Percentiles rank a stretch among this genome's conserved stretches.
phyloP scores from a whole-genome alignment of 1,139 yeast species.

The Kluyveromyces marxianus region DNA sequence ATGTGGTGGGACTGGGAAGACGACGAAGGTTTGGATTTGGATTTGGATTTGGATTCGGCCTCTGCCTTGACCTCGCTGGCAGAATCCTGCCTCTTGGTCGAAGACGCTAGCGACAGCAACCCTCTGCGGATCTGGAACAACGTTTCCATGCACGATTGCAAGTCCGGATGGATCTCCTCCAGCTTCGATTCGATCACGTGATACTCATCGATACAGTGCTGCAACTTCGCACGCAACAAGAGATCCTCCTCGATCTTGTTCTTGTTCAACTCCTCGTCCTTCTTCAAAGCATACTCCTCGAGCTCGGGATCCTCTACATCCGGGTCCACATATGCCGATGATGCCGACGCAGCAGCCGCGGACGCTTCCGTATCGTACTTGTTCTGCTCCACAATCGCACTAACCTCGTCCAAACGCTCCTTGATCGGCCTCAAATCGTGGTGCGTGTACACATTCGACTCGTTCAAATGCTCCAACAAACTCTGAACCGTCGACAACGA shows the following conservation, averaged over 20 bases:
- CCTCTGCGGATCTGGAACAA: slow-evolving; percentile 50
- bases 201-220: slow-evolving; percentile 50
- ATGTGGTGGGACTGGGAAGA: neutral
- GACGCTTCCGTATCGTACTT: slow-evolving; percentile 29
- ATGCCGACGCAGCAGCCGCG: neutral
- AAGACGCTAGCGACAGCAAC: slow-evolving; percentile 42
- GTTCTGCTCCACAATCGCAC: slow-evolving; percentile 46
- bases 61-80: slow-evolving; percentile 3
- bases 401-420: slow-evolving; percentile 61
- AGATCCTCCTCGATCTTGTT: slow-evolving; percentile 48
- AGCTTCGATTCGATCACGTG: slow-evolving; percentile 45
- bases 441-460: slow-evolving; percentile 71
- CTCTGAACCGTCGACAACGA: slow-evolving; percentile 79
- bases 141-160: slow-evolving; percentile 44
- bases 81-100: slow-evolving; percentile 17
- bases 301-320: slow-evolving; percentile 21
- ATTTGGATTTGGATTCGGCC: slow-evolving; percentile 4
- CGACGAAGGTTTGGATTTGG: neutral
- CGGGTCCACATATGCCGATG: neutral
- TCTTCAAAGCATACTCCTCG: slow-evolving; percentile 6
- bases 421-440: slow-evolving; percentile 76
- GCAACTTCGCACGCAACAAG: slow-evolving; percentile 50
- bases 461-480: slow-evolving; percentile 71
- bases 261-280: slow-evolving; percentile 23
- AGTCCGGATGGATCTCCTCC: slow-evolving; percentile 48